Conservation (phyloP, 2,329 filamentous ascomycete genomes). For the Curvularia lunata region DNA sequence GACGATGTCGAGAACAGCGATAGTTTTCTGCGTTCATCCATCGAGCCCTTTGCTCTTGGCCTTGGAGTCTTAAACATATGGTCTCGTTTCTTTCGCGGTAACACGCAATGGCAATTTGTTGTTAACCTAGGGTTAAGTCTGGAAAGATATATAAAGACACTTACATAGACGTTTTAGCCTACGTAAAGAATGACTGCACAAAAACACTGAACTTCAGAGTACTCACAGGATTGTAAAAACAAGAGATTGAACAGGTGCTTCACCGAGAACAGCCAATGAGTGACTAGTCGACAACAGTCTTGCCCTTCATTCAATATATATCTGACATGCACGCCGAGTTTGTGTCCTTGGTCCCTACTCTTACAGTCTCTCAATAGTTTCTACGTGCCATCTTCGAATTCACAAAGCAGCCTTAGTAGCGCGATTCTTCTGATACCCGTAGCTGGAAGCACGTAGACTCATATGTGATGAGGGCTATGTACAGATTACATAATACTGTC, state of each 20-base stretch:
- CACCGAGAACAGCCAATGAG: neutral
- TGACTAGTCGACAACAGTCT: neutral
- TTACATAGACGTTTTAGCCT: neutral
- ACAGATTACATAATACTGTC: neutral
- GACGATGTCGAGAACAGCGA: slow-evolving; percentile 23
- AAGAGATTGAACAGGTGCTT: neutral
- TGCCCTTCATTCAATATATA: neutral
- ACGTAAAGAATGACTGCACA: no score
- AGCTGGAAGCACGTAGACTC: neutral
- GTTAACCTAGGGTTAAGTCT: slow-evolving; percentile 55
- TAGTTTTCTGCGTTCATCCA: slow-evolving; percentile 18
- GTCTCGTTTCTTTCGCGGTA: slow-evolving; percentile 57
- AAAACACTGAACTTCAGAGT: neutral
- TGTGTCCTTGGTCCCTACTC: neutral
- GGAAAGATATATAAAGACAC: slow-evolving; percentile 32
- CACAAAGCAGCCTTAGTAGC: neutral
- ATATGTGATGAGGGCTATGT: slow-evolving; percentile 1
- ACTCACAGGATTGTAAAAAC: neutral
- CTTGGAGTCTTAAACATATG: slow-evolving; percentile 55
- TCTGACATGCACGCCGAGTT: neutral
- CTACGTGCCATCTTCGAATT: neutral
- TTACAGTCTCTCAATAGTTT: neutral
- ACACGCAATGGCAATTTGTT: slow-evolving; percentile 58
- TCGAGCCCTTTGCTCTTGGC: slow-evolving; percentile 44
- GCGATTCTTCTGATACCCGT: slow-evolving; percentile 3